phyloP scores from a whole-genome alignment of 306 rosid genomes.

The Senna tora region DNA sequence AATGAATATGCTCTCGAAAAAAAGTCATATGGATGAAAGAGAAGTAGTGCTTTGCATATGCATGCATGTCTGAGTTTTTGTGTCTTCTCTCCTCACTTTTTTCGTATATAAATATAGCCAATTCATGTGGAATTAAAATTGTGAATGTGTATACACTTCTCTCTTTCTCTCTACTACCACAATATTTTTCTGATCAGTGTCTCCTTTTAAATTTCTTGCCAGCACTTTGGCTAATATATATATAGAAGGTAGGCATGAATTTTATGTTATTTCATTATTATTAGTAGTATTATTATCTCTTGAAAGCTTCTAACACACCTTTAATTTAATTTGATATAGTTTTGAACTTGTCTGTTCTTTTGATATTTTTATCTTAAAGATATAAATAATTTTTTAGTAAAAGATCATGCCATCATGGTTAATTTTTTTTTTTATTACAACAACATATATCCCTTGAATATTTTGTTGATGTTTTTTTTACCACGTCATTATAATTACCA shows the following conservation, averaged over 20 bases:
- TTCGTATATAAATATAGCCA: background rate
- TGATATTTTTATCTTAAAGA: too few relatives aligned
- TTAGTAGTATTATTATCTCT: too few relatives aligned
- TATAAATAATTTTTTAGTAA: too few relatives aligned
- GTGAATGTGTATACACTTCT: background rate
- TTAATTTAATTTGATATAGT: too few relatives aligned
- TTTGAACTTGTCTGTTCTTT: too few relatives aligned
- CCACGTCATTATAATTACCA: background rate
- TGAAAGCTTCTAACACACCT: too few relatives aligned
- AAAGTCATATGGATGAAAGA: conserved; percentile 16
- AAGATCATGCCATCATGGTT: too few relatives aligned
- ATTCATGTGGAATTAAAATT: background rate
- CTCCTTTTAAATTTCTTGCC: background rate
- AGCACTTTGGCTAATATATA: background rate
- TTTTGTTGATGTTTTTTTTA: too few relatives aligned
- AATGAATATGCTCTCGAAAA: background rate
- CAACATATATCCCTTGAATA: too few relatives aligned
- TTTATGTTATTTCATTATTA: too few relatives aligned
- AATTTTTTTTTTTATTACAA: too few relatives aligned
- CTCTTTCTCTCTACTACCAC: background rate
- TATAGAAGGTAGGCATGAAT: background rate
- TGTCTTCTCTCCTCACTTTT: background rate
- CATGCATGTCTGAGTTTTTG: background rate
- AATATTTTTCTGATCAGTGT: background rate
- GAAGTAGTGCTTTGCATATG: conserved; percentile 14